Evolutionary conservation across 345 rosid genomes (phyloP).

Genomic region (Ailanthus altissimus): DNA sequence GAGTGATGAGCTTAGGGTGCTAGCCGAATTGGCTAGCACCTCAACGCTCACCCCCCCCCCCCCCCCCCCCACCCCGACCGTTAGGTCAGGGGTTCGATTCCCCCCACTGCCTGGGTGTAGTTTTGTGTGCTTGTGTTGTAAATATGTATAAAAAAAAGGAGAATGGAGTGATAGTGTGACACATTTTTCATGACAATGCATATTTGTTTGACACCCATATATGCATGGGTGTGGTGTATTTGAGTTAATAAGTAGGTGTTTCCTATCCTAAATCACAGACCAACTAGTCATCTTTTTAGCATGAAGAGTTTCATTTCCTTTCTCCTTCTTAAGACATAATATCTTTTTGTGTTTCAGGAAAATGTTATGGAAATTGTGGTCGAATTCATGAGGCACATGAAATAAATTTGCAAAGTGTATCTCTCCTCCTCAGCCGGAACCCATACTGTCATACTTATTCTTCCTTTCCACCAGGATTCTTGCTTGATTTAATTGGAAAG

Average conservation of each 20-base stretch:
- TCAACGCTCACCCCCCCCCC: too few relatives aligned
- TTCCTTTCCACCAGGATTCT: slow-evolving; percentile 29
- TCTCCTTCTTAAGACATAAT: neutral
- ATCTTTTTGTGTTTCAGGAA: slow-evolving; percentile 53
- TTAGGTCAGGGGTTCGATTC: too few relatives aligned
- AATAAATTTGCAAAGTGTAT: slow-evolving; percentile 57
- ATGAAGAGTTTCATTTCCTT: neutral
- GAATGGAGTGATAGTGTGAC: neutral
- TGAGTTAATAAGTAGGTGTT: neutral
- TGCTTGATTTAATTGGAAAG: slow-evolving; percentile 68
- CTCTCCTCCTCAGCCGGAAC: slow-evolving; percentile 50
- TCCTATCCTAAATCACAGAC: neutral
- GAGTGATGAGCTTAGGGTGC: too few relatives aligned
- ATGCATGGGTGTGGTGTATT: neutral
- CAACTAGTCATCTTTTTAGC: neutral
- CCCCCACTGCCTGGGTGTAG: too few relatives aligned
- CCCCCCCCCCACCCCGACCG: too few relatives aligned
- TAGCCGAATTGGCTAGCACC: too few relatives aligned
- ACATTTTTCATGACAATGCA: neutral
- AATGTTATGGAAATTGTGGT: slow-evolving; percentile 54
- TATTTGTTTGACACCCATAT: neutral
- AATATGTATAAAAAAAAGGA: too few relatives aligned
- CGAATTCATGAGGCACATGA: slow-evolving; percentile 65
- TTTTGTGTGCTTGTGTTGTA: too few relatives aligned
- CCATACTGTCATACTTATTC: slow-evolving; percentile 33